phyloP scores from a whole-genome alignment of 1,284 basidiomycete genomes.

The Ceratobasidium sp. region DNA sequence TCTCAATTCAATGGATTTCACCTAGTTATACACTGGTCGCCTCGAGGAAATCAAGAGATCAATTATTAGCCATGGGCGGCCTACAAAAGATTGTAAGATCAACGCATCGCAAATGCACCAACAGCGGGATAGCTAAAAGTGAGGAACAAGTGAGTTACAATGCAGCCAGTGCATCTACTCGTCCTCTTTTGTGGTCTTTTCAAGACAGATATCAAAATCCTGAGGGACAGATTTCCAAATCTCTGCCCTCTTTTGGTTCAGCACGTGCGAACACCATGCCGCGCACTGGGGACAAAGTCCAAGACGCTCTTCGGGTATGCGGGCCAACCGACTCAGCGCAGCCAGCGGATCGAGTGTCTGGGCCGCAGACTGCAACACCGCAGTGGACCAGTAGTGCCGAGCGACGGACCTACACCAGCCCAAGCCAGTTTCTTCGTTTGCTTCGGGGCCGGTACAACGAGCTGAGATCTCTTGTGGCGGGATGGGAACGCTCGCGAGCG shows the following conservation, averaged over 20 bases:
- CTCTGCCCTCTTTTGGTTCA: slow-evolving; percentile 32
- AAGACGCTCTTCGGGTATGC: slow-evolving; percentile 28
- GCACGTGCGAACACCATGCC: slow-evolving; percentile 19
- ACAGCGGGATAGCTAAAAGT: background rate
- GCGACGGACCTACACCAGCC: slow-evolving; percentile 18
- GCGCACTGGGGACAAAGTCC: slow-evolving; percentile 29
- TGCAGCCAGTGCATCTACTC: slow-evolving; percentile 9
- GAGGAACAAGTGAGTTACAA: background rate
- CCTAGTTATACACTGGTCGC: background rate
- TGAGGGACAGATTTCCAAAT: slow-evolving; percentile 27
- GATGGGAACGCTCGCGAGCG: background rate
- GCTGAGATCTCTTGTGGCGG: slow-evolving; percentile 14
- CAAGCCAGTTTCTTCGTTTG: background rate
- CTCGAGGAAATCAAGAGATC: background rate
- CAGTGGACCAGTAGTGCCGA: slow-evolving; percentile 21
- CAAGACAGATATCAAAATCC: slow-evolving; percentile 12
- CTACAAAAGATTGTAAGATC: background rate
- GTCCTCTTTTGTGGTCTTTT: slow-evolving; percentile 17
- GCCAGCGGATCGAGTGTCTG: slow-evolving; percentile 30
- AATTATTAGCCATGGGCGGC: background rate
- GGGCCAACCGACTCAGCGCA: slow-evolving; percentile 15
- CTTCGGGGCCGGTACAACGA: slow-evolving; percentile 5
- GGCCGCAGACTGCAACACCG: slow-evolving; percentile 13
- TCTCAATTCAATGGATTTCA: background rate
- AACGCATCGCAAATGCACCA: background rate